Conservation (phyloP, 331 rosid genomes). For the Pyrus hybrid region DNA sequence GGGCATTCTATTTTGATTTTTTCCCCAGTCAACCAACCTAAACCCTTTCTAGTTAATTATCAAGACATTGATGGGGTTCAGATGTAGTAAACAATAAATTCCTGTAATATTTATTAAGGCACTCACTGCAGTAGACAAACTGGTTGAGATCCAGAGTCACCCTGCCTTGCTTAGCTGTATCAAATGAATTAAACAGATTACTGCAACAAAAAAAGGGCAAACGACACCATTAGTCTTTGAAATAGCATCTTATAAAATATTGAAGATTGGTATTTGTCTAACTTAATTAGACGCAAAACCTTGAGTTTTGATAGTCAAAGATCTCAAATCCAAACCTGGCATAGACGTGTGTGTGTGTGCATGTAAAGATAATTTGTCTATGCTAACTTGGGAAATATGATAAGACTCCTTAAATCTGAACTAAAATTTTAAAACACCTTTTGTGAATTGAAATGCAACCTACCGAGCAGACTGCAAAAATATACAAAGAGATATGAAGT, state of each 20-base stretch:
- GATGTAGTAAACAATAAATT: too few species aligned
- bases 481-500: conserved; percentile 78
- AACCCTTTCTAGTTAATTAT: not conserved
- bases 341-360: not conserved
- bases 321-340: not conserved
- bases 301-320: not conserved
- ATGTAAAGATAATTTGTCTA: not conserved
- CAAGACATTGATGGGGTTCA: too few species aligned
- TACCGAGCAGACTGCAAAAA: conserved; percentile 82
- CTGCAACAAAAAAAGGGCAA: conserved; percentile 31
- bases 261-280: not conserved
- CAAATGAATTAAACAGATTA: conserved; percentile 82
- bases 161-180: conserved; percentile 78
- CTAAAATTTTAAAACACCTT: not conserved
- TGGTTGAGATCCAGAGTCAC: conserved; percentile 89
- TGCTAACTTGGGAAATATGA: not conserved
- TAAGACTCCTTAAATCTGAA: not conserved
- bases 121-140: conserved; percentile 70
- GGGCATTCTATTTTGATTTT: not conserved
- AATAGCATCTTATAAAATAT: not conserved
- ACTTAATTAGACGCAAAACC: not conserved
- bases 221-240: not conserved
- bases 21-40: not conserved
- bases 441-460: conserved; percentile 18
- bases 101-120: too few species aligned